phyloP scores from a whole-genome alignment of 176 grass and related monocot species.

The Coix lacrymajobi region DNA sequence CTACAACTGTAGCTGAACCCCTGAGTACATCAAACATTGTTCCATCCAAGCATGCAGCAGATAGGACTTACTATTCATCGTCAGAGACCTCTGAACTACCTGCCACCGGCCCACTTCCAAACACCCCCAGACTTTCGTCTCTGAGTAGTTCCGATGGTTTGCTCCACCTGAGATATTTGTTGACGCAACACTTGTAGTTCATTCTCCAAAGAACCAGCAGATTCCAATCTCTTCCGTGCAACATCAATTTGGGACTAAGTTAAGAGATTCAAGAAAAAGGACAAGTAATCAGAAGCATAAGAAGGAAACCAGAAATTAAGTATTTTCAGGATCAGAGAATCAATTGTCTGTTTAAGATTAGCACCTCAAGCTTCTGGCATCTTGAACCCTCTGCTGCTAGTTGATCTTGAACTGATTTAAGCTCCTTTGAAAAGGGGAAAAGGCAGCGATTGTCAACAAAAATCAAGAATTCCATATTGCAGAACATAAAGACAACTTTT shows the following conservation, averaged over 20 bases:
- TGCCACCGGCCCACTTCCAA: slow-evolving; percentile 84
- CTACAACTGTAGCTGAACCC: background rate
- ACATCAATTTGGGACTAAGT: slow-evolving; percentile 68
- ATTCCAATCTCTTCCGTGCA: slow-evolving; percentile 54
- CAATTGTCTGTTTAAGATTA: slow-evolving; percentile 15
- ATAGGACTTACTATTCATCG: slow-evolving; percentile 49
- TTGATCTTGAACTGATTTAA: slow-evolving; percentile 79
- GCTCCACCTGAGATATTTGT: slow-evolving; percentile 69
- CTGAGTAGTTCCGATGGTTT: slow-evolving; percentile 51
- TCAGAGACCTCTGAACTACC: slow-evolving; percentile 50
- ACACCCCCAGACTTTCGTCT: slow-evolving; percentile 65
- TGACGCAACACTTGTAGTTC: slow-evolving; percentile 54
- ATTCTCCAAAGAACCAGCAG: slow-evolving; percentile 60
- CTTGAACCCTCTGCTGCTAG: slow-evolving; percentile 76
- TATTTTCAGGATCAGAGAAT: slow-evolving; percentile 3
- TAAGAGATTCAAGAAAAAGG: slow-evolving; percentile 12
- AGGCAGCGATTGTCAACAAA: background rate
- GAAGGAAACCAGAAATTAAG: slow-evolving; percentile 14
- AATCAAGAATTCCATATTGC: background rate
- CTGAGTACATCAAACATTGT: background rate
- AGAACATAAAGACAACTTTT: slow-evolving; percentile 21
- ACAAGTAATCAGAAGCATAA: slow-evolving; percentile 24
- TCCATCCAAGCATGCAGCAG: background rate
- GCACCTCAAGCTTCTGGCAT: slow-evolving; percentile 84
- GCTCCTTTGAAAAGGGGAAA: slow-evolving; percentile 56